Conservation (phyloP, 1,284 basidiomycete species). For the Apiotrichum mycotoxinovorans region DNA sequence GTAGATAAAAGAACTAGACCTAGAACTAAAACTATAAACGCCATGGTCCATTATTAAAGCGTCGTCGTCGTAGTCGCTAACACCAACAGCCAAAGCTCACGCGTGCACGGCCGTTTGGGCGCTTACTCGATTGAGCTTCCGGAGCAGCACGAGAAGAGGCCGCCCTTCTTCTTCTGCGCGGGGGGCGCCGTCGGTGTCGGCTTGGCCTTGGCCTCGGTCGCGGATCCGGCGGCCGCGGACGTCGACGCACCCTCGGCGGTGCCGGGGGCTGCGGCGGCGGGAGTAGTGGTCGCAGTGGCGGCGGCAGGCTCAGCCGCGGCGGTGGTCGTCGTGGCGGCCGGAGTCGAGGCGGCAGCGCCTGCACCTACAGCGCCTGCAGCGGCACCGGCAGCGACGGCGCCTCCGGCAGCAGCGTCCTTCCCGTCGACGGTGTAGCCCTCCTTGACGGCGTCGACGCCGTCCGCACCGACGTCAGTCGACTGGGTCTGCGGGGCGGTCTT, state of each 20-base stretch:
- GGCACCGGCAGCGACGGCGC: background rate
- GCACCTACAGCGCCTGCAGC: constrained; percentile 1
- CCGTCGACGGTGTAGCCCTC: constrained; percentile 2
- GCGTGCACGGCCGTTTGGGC: too few relatives aligned
- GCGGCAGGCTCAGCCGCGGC: constrained; percentile 3
- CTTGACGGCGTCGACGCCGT: background rate
- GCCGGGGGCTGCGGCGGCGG: constrained; percentile 6
- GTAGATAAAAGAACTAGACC: too few relatives aligned
- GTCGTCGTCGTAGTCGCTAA: too few relatives aligned
- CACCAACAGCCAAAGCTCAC: too few relatives aligned
- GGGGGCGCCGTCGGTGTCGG: constrained; percentile 5
- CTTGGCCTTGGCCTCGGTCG: constrained; percentile 8
- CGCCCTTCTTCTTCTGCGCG: constrained; percentile 33
- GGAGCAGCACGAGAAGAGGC: constrained; percentile 41
- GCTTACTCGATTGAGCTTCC: constrained; percentile 29
- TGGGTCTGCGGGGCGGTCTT: background rate
- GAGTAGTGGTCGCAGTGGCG: constrained; percentile 8
- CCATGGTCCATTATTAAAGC: too few relatives aligned
- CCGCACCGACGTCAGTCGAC: background rate
- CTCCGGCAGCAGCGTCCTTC: background rate
- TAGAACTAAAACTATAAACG: too few relatives aligned
- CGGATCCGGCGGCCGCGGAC: constrained; percentile 9
- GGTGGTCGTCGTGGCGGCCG: constrained; percentile 1
- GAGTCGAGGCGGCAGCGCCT: background rate
- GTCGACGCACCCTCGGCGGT: constrained; percentile 2